Evolutionary conservation across 2,329 filamentous ascomycete genomes (phyloP).

Genomic region (Claviceps sp.): DNA sequence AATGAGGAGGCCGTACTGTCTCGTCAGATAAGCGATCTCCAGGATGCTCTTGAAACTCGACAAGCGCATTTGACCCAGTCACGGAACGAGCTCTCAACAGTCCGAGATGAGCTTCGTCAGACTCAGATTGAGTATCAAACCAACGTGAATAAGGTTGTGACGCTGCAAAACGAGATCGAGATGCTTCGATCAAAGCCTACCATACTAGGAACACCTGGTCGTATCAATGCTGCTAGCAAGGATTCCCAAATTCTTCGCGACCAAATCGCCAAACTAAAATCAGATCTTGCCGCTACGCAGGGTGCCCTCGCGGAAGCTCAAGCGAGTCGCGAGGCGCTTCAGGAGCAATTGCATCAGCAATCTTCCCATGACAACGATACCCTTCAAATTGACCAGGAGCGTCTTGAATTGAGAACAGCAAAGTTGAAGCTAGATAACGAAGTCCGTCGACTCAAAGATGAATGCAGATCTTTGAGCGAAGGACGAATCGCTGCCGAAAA

Average conservation of each 20-base stretch:
- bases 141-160: slow-evolving; percentile 51
- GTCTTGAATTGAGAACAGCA: slow-evolving; percentile 52
- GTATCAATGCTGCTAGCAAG: slow-evolving; percentile 39
- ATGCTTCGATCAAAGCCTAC: slow-evolving; percentile 40
- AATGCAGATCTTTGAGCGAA: slow-evolving; percentile 43
- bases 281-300: slow-evolving; percentile 46
- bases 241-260: slow-evolving; percentile 54
- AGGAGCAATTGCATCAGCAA: slow-evolving; percentile 43
- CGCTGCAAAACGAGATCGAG: slow-evolving; percentile 64
- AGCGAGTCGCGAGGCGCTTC: slow-evolving; percentile 54
- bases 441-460: slow-evolving; percentile 49
- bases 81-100: slow-evolving; percentile 49
- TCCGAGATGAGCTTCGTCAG: slow-evolving; percentile 58
- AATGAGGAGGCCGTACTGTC: slow-evolving; percentile 57
- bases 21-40: slow-evolving; percentile 62
- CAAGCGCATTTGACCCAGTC: slow-evolving; percentile 52
- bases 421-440: slow-evolving; percentile 57
- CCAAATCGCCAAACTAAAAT: slow-evolving; percentile 42
- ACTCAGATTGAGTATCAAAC: slow-evolving; percentile 49
- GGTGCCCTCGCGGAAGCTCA: slow-evolving; percentile 43
- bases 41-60: slow-evolving; percentile 55
- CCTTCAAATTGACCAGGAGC: slow-evolving; percentile 52
- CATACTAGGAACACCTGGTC: slow-evolving; percentile 13
- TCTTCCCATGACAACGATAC: slow-evolving; percentile 44
- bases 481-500: slow-evolving; percentile 46